phyloP scores from a whole-genome alignment of 1,284 basidiomycete genomes.

The Tilletia setariae region DNA sequence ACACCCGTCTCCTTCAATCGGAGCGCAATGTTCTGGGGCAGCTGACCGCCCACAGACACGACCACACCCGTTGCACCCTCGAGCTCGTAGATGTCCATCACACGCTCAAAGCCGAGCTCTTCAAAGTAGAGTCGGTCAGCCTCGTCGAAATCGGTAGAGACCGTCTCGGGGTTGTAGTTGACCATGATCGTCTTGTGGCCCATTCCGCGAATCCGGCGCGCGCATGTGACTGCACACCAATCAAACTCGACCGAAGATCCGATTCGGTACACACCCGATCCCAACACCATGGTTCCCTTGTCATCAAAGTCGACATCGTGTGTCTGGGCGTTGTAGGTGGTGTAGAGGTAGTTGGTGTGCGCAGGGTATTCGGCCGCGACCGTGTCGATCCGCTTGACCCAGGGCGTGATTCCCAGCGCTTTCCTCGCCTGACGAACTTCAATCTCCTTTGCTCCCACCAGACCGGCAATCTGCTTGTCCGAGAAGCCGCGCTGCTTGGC shows the following conservation, averaged over 20 bases:
- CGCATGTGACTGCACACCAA: conserved; percentile 99
- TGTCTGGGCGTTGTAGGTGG: conserved; percentile 93
- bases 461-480: conserved; percentile 82
- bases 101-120: conserved; percentile 92
- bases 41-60: conserved; percentile 87
- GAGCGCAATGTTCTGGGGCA: conserved; percentile 90
- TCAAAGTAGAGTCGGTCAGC: conserved; percentile 98
- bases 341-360: conserved; percentile 99
- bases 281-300: conserved; percentile 98
- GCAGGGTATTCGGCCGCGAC: conserved; percentile 98
- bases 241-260: conserved; percentile 99
- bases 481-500: conserved; percentile 67
- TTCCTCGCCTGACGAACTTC: conserved; percentile 81
- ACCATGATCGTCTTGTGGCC: conserved; percentile 97
- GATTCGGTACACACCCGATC: conserved; percentile 96
- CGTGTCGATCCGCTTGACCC: conserved; percentile 99
- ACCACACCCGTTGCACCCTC: conserved; percentile 89
- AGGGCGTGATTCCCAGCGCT: conserved; percentile 81
- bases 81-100: conserved; percentile 99
- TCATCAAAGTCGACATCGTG: conserved; percentile 97
- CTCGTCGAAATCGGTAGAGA: conserved; percentile 98
- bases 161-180: conserved; percentile 99
- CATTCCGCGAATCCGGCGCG: conserved; percentile 82
- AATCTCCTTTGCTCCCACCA: conserved; percentile 65
- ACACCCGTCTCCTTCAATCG: conserved; percentile 85